A percentile compares a stretch with the other conserved stretches of the same genome.
These are phyloP conservation scores for Chlamydomonas applanata DNA, from an alignment of 139 green algal genomes.

Conservation along the genomic window DNA sequence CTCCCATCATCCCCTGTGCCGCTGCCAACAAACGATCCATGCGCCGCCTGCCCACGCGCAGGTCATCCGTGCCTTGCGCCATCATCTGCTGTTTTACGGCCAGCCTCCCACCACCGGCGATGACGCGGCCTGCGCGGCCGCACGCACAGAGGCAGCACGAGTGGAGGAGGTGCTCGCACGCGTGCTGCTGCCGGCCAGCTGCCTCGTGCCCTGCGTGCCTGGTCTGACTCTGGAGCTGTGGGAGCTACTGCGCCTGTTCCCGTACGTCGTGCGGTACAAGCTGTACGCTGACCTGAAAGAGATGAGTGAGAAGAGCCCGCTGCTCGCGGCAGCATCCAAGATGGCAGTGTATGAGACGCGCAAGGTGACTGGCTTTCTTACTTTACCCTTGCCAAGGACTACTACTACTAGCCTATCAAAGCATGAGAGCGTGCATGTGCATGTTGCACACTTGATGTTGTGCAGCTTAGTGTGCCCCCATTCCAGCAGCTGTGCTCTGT, in stretches of 20 bases:
- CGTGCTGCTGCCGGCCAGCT: slow-evolving; percentile 62
- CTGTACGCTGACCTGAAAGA: slow-evolving; percentile 56
- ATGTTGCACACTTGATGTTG: too few relatives aligned
- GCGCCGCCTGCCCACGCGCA: neutral
- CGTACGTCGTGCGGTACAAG: slow-evolving; percentile 56
- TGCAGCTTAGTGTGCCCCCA: too few relatives aligned
- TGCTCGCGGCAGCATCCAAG: slow-evolving; percentile 46
- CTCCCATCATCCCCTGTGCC: too few relatives aligned
- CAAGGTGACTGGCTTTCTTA: too few relatives aligned
- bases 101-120: neutral
- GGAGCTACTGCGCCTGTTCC: slow-evolving; percentile 64
- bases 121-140: neutral
- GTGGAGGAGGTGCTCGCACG: slow-evolving; percentile 47
- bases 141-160: neutral
- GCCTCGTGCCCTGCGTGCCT: slow-evolving; percentile 54
- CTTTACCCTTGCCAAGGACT: too few relatives aligned
- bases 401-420: too few relatives aligned
- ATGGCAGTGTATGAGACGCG: slow-evolving; percentile 42
- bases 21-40: too few relatives aligned
- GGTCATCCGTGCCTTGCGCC: slow-evolving; percentile 39
- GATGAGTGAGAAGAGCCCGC: slow-evolving; percentile 7
- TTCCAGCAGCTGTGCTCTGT: too few relatives aligned
- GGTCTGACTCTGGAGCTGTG: slow-evolving; percentile 65
- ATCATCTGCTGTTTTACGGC: slow-evolving; percentile 24
- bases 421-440: too few relatives aligned